Evolutionary conservation across 2,329 filamentous ascomycete species (phyloP).

Genomic region (Fusarium sp.): DNA sequence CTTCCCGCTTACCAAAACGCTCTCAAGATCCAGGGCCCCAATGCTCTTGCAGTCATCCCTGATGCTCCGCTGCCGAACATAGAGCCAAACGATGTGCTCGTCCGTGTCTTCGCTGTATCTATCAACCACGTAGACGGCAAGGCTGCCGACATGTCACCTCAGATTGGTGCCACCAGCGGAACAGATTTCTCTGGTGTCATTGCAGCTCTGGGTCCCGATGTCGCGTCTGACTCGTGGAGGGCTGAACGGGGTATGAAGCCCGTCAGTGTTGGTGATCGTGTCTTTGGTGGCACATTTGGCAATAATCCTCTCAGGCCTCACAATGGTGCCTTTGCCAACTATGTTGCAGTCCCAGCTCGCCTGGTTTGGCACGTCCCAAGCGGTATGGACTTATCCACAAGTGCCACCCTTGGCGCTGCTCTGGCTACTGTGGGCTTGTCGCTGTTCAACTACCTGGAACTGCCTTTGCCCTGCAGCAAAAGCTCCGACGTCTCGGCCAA

Average conservation of each 20-base stretch:
- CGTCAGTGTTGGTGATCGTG: background rate
- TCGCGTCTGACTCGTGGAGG: background rate
- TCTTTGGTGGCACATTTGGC: constrained; percentile 1
- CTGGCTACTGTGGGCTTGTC: constrained; percentile 2
- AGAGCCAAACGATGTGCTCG: background rate
- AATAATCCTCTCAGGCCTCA: background rate
- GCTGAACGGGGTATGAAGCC: background rate
- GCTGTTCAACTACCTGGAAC: background rate
- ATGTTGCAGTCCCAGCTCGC: constrained; percentile 1
- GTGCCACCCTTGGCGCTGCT: background rate
- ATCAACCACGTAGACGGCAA: constrained; percentile 2
- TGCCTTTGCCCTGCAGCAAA: background rate
- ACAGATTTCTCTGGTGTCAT: background rate
- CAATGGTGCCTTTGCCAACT: constrained; percentile 1
- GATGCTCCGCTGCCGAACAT: constrained; percentile 2
- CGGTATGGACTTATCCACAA: background rate
- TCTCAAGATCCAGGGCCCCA: constrained; percentile 1
- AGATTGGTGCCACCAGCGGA: background rate
- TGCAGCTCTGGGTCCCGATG: background rate
- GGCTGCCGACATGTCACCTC: background rate
- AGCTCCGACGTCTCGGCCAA: background rate
- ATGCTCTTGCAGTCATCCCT: background rate
- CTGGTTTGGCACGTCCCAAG: background rate
- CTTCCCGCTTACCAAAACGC: background rate
- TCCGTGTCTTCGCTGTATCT: background rate